A percentile compares a stretch with the other conserved stretches of the same genome.
phyloP scores from a whole-genome alignment of 805 yeast genomes.

The Candida orba region DNA sequence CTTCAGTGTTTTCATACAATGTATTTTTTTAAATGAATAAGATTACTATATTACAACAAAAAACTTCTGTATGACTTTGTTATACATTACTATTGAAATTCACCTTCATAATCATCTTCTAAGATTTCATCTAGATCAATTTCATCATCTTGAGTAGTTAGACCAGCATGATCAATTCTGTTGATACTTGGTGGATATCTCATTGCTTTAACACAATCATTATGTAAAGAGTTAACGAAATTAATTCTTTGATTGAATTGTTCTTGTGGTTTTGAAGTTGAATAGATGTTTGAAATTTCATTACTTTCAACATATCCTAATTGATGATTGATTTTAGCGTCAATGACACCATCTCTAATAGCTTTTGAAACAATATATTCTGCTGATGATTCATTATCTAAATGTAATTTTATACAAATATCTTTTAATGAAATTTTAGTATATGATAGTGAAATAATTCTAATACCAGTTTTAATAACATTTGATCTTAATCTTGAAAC shows the following conservation, averaged over 20 bases:
- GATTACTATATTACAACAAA: no score
- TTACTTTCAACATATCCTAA: slow-evolving; percentile 86
- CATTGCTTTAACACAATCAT: slow-evolving; percentile 92
- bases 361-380: slow-evolving; percentile 97
- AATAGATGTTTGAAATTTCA: slow-evolving; percentile 80
- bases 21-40: no score
- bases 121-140: slow-evolving; percentile 21
- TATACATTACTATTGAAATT: slow-evolving; percentile 4
- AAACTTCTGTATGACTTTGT: not conserved
- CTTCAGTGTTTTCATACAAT: no score
- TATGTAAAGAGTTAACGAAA: slow-evolving; percentile 84
- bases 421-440: slow-evolving; percentile 87
- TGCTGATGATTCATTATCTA: slow-evolving; percentile 92
- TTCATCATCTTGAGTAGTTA: slow-evolving; percentile 16
- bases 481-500: slow-evolving; percentile 90
- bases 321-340: slow-evolving; percentile 87
- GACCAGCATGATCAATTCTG: slow-evolving; percentile 11
- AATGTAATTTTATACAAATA: slow-evolving; percentile 83
- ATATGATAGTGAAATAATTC: slow-evolving; percentile 87
- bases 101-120: slow-evolving; percentile 20
- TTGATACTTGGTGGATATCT: slow-evolving; percentile 57
- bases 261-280: slow-evolving; percentile 78
- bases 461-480: slow-evolving; percentile 95
- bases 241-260: slow-evolving; percentile 90
- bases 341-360: slow-evolving; percentile 94